These are phyloP conservation scores for Prosopis cineraria DNA, from an alignment of 306 rosid species.

Conservation along the genomic window DNA sequence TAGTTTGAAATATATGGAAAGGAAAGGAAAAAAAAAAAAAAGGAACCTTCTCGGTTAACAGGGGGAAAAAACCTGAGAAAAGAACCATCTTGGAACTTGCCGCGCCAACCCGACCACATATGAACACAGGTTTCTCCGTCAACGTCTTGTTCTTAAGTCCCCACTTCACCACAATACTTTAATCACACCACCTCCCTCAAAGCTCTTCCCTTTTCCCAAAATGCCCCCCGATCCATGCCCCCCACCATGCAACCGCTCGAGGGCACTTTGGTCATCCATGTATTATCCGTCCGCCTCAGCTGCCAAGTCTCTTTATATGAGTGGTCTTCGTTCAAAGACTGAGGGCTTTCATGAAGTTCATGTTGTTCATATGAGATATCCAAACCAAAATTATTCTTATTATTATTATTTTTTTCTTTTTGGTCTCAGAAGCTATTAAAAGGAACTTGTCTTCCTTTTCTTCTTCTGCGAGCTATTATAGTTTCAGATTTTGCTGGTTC, in stretches of 20 bases:
- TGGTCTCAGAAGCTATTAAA: neutral
- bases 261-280: neutral
- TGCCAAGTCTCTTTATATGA: neutral
- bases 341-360: neutral
- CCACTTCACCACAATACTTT: neutral
- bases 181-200: neutral
- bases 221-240: neutral
- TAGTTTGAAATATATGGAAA: too few species aligned
- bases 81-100: neutral
- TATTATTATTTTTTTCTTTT: neutral
- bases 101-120: neutral
- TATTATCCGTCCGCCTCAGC: neutral
- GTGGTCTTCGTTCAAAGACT: neutral
- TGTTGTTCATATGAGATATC: neutral
- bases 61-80: neutral
- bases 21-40: too few species aligned
- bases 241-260: neutral
- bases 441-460: neutral
- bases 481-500: conserved; percentile 9
- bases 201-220: neutral
- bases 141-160: neutral
- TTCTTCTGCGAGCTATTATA: neutral
- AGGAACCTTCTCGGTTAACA: too few species aligned
- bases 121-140: neutral
- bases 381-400: neutral